phyloP scores from a whole-genome alignment of 2,329 filamentous ascomycete species.

The Fusarium fujikuroi region DNA sequence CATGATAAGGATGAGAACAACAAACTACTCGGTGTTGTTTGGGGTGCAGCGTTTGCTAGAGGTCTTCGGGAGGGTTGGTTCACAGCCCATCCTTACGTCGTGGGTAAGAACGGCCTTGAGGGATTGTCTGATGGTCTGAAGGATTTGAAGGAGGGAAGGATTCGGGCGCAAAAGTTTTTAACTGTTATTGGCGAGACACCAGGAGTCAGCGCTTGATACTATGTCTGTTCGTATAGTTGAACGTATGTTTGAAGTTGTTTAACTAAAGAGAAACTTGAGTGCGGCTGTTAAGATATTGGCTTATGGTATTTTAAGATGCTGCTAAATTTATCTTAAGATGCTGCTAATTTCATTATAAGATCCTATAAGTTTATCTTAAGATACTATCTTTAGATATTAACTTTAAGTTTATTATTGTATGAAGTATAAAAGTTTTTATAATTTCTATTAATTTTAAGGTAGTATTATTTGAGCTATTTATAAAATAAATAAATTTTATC shows the following conservation, averaged over 20 bases:
- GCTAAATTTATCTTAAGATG: neutral
- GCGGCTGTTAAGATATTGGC: accelerated
- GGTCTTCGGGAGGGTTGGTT: constrained; percentile 33
- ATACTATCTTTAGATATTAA: too few species aligned
- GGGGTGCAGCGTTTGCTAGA: neutral
- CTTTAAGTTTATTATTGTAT: too few species aligned
- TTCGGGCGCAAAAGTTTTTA: constrained; percentile 1
- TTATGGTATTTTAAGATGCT: accelerated
- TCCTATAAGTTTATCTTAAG: too few species aligned
- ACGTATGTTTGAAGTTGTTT: neutral
- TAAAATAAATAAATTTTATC: too few species aligned
- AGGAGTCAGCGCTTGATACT: neutral
- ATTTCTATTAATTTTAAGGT: too few species aligned
- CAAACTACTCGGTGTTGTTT: neutral
- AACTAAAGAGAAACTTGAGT: accelerated
- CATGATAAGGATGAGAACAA: constrained; percentile 4
- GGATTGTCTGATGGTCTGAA: neutral
- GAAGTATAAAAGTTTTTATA: too few species aligned
- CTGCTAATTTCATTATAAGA: neutral
- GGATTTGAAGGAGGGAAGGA: neutral
- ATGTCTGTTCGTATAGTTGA: accelerated
- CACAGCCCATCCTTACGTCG: constrained; percentile 8
- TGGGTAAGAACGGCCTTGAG: neutral
- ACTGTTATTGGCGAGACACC: constrained; percentile 2
- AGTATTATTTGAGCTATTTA: too few species aligned